Base-by-base conservation (phyloP, 768 basidiomycete species). In the Arthromyces matolae region DNA sequence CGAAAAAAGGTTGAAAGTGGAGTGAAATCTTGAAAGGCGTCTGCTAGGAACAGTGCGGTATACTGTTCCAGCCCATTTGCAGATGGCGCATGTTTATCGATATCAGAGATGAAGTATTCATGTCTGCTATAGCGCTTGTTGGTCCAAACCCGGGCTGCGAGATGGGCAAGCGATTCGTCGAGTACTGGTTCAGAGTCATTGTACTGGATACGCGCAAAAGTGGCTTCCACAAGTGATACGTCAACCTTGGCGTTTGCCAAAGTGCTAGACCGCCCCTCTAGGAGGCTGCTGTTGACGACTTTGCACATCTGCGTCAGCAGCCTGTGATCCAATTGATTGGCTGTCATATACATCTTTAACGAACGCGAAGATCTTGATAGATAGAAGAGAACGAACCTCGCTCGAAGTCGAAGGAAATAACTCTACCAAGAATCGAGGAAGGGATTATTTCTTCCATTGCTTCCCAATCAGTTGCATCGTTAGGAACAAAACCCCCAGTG, bases 101-200 rank as follows among this genome's bases (percentile, higher is more conserved):
- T 37, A 7, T 4, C 19, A 12, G 37, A 20, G 8, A 37, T 13
- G n/a, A 47, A 47, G 13, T 28, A 36, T 2, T 38, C 7, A 10
- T 47, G 45, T 29, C 35, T 46, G 1, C 25, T 25, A 14, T 4
- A 27, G n/a, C 20, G 2, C 20, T 14, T 16, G 24, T 25, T 39
- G 1, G 39, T 22, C 37, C 37, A 39, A 5, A 24, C 16, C 24
- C 39, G 28, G 8, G 43, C 43, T 3, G 43, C 43, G 18, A 45
- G 43, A 32, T 45, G 36, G 10, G 32, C 43, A 22, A 47, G 45
- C 37, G 45, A 37, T 19, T 39, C 45, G 31, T 47, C 45, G 7
- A 47, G 19, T n/a, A 18, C 6, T 35, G 13, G 34, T 8, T 8
- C 16, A n/a, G 1, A 10, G 35, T 19, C 22, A 10, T 20, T n/a